Evolutionary conservation across 1,139 yeast species (phyloP).

Genomic region (Debaryomyces psychrophilus): DNA sequence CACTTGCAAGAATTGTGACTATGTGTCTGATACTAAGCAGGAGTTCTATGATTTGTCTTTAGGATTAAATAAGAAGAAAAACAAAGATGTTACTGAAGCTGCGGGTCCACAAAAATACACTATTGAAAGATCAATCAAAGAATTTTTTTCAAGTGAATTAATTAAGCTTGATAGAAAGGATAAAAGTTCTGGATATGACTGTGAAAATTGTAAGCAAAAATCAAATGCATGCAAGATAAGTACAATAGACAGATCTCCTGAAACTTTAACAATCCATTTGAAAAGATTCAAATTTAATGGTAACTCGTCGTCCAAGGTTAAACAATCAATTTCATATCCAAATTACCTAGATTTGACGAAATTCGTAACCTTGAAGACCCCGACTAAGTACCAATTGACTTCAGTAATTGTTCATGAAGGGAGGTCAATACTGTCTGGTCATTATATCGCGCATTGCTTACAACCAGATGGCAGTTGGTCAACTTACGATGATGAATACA

Average conservation of each 20-base stretch:
- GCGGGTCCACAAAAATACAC: constrained; percentile 43
- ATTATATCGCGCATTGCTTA: constrained; percentile 85
- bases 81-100: constrained; percentile 13
- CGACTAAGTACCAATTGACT: constrained; percentile 71
- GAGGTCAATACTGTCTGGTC: constrained; percentile 89
- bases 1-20: constrained; percentile 77
- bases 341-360: constrained; percentile 71
- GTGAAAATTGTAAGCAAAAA: constrained; percentile 81
- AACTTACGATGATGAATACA: constrained; percentile 90
- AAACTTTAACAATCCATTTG: constrained; percentile 80
- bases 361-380: constrained; percentile 52
- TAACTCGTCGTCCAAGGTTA: constrained; percentile 74
- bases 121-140: constrained; percentile 71
- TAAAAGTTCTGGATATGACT: constrained; percentile 68
- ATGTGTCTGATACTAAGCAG: constrained; percentile 86
- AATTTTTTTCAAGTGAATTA: constrained; percentile 79
- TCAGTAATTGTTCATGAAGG: constrained; percentile 95
- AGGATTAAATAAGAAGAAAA: constrained; percentile 55
- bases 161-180: constrained; percentile 68
- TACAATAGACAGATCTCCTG: constrained; percentile 81
- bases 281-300: constrained; percentile 91
- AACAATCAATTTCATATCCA: constrained; percentile 82
- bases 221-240: constrained; percentile 80
- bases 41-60: constrained; percentile 91
- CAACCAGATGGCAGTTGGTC: constrained; percentile 94